These are phyloP conservation scores for Penicillium pulvis DNA, from an alignment of 495 filamentous ascomycete genomes.

Conservation along the genomic window DNA sequence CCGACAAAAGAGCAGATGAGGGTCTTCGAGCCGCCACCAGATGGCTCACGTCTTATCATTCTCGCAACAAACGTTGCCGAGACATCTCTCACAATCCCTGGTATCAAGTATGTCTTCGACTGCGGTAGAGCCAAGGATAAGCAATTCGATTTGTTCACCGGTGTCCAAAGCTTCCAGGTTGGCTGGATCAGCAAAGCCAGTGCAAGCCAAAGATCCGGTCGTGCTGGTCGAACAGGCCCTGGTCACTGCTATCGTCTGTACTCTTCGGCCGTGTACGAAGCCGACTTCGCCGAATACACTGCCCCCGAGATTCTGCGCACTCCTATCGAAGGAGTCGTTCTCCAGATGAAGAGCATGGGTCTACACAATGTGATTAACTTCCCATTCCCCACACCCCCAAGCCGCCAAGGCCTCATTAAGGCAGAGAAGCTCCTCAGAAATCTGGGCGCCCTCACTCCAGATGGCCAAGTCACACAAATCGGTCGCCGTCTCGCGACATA, in stretches of 20 bases:
- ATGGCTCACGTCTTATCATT: slow-evolving; percentile 83
- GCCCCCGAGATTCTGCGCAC: slow-evolving; percentile 89
- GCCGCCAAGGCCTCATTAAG: slow-evolving; percentile 73
- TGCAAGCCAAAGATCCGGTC: slow-evolving; percentile 87
- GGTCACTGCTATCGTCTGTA: slow-evolving; percentile 95
- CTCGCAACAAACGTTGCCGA: slow-evolving; percentile 97
- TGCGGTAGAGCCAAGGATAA: slow-evolving; percentile 90
- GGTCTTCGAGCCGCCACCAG: slow-evolving; percentile 89
- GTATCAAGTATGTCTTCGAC: slow-evolving; percentile 95
- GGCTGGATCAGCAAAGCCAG: slow-evolving; percentile 98
- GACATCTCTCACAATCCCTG: slow-evolving; percentile 94
- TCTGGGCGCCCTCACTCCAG: slow-evolving; percentile 64
- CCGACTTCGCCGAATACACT: slow-evolving; percentile 83
- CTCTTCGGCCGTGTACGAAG: slow-evolving; percentile 91
- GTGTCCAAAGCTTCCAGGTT: slow-evolving; percentile 93
- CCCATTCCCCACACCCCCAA: slow-evolving; percentile 94
- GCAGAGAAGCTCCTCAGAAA: slow-evolving; percentile 85
- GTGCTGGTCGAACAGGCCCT: slow-evolving; percentile 92
- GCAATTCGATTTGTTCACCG: slow-evolving; percentile 77
- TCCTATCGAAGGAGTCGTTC: slow-evolving; percentile 88
- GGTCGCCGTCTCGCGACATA: slow-evolving; percentile 83
- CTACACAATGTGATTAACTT: slow-evolving; percentile 90
- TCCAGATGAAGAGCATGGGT: slow-evolving; percentile 95
- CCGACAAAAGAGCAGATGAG: slow-evolving; percentile 88
- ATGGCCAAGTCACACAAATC: slow-evolving; percentile 73